Evolutionary conservation across 768 basidiomycete genomes (phyloP), one percentile per base, ranked within the genome.

Genomic region (Aureoboletus auriporus): DNA sequence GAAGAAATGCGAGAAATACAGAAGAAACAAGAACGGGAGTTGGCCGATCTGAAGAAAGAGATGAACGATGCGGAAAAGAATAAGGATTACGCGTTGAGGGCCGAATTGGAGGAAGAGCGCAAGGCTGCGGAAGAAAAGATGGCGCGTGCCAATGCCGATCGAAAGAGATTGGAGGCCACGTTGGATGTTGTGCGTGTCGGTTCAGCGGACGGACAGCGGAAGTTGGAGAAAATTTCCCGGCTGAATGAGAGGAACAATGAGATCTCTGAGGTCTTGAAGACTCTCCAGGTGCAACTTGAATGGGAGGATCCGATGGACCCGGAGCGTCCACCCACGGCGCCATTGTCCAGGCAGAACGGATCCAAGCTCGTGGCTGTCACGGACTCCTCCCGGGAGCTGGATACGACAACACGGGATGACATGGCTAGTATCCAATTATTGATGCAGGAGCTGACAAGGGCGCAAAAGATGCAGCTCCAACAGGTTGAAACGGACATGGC

Each of bases 1-100:
- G 76, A 77, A 39, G 59, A 77, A 0, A 65, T 68, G 50, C 70
- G 68, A 44, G 72, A 75, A 57, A 65, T 70, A 27, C 55, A 69
- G 49, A 66, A 68, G 39, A 71, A 74, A 50, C 62, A 69, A 35
- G 44, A 36, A 8, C 55, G 69, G 39, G 78, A 80, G 51, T 57
- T 78, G 56, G 58, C 60, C 11, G 57, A 60, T 3, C 58, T 81
- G 10, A 63, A 71, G 52, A 53, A 63, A 4, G 74, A 77, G 45
- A 71, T 75, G 59, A 61, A 70, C 46, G 48, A 69, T 65, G 49
- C 74, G 6, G 68, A 68, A 27, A 53, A 66, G 23, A 51, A 26
- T 13, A 34, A 45, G 14, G 39, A 48, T 23, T 20, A 3, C 11
- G 23, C 29, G 11, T 38, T 49, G 48, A 43, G n/a, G 8, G 37